Conservation (phyloP, 495 filamentous ascomycete species). For the Neurospora terricola region DNA sequence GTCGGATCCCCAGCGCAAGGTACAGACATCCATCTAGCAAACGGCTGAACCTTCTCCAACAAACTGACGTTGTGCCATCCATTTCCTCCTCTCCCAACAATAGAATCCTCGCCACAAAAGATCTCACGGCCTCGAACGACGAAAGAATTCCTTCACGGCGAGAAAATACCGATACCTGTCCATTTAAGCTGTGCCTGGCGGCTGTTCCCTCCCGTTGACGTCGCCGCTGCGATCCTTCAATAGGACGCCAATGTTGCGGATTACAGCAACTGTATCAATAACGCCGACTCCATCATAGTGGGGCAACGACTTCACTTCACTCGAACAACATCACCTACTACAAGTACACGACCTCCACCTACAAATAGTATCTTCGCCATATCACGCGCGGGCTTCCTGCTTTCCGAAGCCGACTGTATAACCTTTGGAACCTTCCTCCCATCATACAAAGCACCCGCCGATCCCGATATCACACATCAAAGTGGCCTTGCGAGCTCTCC, state of each 20-base stretch:
- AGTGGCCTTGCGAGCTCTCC: constrained; percentile 39
- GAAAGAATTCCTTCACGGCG: not conserved
- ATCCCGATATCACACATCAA: constrained; percentile 11
- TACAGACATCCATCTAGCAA: not conserved
- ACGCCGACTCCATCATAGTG: not conserved
- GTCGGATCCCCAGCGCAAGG: not conserved
- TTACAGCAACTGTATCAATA: not conserved
- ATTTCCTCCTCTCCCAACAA: not conserved
- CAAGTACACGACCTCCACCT: not conserved
- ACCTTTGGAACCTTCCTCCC: not conserved
- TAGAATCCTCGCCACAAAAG: not conserved
- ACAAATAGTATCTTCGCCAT: not conserved
- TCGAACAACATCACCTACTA: not conserved
- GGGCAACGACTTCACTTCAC: not conserved
- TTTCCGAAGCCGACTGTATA: not conserved
- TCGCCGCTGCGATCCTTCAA: not conserved
- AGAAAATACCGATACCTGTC: not conserved
- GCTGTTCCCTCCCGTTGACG: not conserved
- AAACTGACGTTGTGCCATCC: not conserved
- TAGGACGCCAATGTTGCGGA: not conserved
- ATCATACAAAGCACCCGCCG: not conserved
- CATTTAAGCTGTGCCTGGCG: not conserved
- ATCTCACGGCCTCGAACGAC: not conserved
- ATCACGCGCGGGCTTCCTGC: not conserved
- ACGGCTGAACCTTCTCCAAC: not conserved